Base-by-base conservation (phyloP, 345 rosid species). In the Syzygium oleosum region DNA sequence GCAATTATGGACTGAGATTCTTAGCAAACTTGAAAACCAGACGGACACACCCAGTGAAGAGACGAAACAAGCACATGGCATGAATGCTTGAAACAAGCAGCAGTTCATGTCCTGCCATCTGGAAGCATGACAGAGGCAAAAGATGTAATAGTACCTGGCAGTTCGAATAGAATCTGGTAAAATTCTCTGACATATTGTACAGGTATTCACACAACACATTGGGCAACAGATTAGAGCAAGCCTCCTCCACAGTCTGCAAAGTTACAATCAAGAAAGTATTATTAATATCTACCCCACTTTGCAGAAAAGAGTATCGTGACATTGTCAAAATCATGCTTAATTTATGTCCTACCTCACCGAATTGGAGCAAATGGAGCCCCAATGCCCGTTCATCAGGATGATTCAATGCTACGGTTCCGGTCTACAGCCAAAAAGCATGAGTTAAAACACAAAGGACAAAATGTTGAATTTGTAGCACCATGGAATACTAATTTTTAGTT, bases 361-460 rank as follows among this genome's bases (percentile, higher is more conserved):
- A 97, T 80, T 90, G 97, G 84, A 98, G 95, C 92, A 98, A 90
- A 92, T 97, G 99, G 90, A 97, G 97, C 86, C 94, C 99, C 77
- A 98, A 87, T 12, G 85, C 94, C 51, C 98, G 97, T 89, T 98
- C 99, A 86, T 94, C 95, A 2, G 88, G 89, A 88, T 94, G 96
- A 88, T 90, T 91, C 94, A 98, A 91, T 21, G 88, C 90, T 80
- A 98, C 6, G 7, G 65, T 55, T 52, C 93, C 98, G 6, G 92
- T 93, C 99, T 97, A 91, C 52, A 23, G 19, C 17, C 84, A 88
- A 34, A 55, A 77, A 86, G 87, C 16, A 87, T 23, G 12, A 88
- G 23, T 65, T 68, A 17, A 4, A 68, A 73, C 19, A 34, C 80
- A 73, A 73, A 34, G 0, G 80, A 34, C 61, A 34, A 68, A 73